Conservation (phyloP, 2,329 filamentous ascomycete genomes). For the Fusarium sp. region DNA sequence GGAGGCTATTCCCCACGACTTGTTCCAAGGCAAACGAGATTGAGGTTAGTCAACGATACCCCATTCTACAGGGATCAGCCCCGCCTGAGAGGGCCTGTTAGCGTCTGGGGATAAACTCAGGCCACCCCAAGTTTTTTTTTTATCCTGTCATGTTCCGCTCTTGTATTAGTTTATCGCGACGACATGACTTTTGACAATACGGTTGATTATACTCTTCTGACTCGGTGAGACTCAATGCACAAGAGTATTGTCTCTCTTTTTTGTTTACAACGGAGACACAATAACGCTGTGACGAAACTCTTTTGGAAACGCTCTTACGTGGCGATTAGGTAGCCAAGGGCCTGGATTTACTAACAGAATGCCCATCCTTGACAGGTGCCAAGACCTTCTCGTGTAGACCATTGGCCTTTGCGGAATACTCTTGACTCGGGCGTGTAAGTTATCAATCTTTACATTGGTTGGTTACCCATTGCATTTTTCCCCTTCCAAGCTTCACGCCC, state of each 20-base stretch:
- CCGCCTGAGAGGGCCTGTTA: not conserved
- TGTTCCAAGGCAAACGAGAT: conserved; percentile 39
- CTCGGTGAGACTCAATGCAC: not conserved
- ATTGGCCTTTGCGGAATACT: conserved; percentile 10
- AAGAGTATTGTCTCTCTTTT: not conserved
- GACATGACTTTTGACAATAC: not conserved
- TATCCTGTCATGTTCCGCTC: conserved; percentile 14
- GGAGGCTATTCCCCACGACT: conserved; percentile 25
- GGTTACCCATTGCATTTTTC: not conserved
- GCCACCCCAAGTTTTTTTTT: conserved; percentile 25
- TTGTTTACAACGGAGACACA: not conserved
- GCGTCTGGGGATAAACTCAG: conserved; percentile 35
- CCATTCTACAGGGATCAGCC: conserved; percentile 10
- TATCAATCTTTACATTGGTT: conserved; percentile 31
- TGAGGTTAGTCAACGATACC: conserved; percentile 37
- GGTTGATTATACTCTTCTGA: conserved; percentile 14
- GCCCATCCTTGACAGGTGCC: conserved; percentile 31
- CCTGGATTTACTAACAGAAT: conserved; percentile 41
- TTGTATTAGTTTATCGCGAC: conserved; percentile 15
- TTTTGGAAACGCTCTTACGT: conserved; percentile 38
- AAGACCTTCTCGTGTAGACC: conserved; percentile 22
- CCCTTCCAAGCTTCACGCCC: conserved; percentile 15
- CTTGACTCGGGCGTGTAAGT: conserved; percentile 24
- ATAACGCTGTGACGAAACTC: not conserved
- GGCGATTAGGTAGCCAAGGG: conserved; percentile 36